A percentile compares a stretch with the other conserved stretches of the same genome.
Conservation (phyloP, 129 eudicot genomes). For the Logfia minima region DNA sequence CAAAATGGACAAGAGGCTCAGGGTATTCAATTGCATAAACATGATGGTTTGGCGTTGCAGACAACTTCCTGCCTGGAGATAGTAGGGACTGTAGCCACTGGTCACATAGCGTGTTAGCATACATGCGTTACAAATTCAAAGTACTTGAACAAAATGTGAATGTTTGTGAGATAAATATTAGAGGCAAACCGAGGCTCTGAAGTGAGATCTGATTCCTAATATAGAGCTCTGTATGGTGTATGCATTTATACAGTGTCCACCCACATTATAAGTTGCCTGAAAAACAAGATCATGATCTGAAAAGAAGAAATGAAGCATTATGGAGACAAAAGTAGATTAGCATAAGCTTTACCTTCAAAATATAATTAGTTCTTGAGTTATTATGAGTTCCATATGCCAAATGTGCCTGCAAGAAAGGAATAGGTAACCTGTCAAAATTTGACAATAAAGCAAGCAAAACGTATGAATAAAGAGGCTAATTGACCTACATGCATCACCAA, state of each 20-base stretch:
- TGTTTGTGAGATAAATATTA: conserved; percentile 10
- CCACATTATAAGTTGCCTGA: conserved; percentile 82
- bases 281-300: conserved; percentile 15
- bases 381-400: conserved; percentile 76
- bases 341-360: conserved; percentile 54
- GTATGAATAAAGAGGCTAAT: not conserved
- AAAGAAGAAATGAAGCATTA: not conserved
- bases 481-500: conserved; percentile 85
- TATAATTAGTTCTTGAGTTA: conserved; percentile 52
- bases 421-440: not conserved
- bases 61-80: conserved; percentile 78
- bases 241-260: conserved; percentile 75
- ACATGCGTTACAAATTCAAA: not conserved
- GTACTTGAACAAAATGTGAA: not conserved
- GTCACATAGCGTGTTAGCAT: not conserved
- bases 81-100: conserved; percentile 85
- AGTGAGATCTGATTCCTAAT: conserved; percentile 72
- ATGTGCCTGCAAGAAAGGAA: conserved; percentile 59
- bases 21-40: conserved; percentile 68
- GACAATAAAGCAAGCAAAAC: not conserved
- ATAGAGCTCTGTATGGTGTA: conserved; percentile 70
- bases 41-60: conserved; percentile 47
- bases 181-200: conserved; percentile 67
- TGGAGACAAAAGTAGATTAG: not conserved
- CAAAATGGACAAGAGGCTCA: conserved; percentile 88